Base-by-base conservation (phyloP, 257 asterid genomes). In the Leptodermis oblonga region DNA sequence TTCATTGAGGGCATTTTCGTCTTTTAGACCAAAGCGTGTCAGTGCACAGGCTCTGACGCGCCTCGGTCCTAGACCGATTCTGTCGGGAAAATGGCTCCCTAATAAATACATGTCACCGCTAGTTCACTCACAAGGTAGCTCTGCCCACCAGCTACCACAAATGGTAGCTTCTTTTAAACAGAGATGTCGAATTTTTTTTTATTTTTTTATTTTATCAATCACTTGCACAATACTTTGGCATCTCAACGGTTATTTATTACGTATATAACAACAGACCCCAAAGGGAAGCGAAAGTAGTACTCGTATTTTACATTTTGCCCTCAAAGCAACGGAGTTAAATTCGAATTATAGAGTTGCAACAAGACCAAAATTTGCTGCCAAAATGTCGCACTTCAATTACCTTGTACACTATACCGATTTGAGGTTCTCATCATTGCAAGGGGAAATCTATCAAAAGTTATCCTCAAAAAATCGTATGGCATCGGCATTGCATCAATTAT, bases 401-500 rank as follows among this genome's bases (percentile, higher is more conserved):
- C 34, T 65, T 31, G 17, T 66, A 48, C 6, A 31, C 60, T 31
- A 4, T 61, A 31, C 46, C 25, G 42, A 46, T 20, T 28, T 48
- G 46, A 31, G 25, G 14, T 48, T 48, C 60, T 20, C 46, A 8
- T n/a, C n/a, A n/a, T 48, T 17, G 14, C 26, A 55, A 53, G 41
- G 64, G 36, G 43, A 18, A 22, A 4, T 7, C 14, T 3, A 42
- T 20, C 18, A 41, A 42, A 53, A 49, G 28, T 37, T 39, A 72
- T 11, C 26, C 34, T 30, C 43, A 36, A 66, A 31, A 23, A n/a
- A 15, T 10, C n/a, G n/a, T n/a, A n/a, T n/a, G n/a, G n/a, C n/a
- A n/a, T n/a, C 26, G 49, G 43, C 6, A 49, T 14, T 4, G 59
- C 58, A 30, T 66, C 30, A 34, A 7, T 86, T 82, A 90, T 23